Evolutionary conservation across 768 basidiomycete species (phyloP), one percentile per base, ranked within the genome.

Genomic region (Mrakia hoshinonis): DNA sequence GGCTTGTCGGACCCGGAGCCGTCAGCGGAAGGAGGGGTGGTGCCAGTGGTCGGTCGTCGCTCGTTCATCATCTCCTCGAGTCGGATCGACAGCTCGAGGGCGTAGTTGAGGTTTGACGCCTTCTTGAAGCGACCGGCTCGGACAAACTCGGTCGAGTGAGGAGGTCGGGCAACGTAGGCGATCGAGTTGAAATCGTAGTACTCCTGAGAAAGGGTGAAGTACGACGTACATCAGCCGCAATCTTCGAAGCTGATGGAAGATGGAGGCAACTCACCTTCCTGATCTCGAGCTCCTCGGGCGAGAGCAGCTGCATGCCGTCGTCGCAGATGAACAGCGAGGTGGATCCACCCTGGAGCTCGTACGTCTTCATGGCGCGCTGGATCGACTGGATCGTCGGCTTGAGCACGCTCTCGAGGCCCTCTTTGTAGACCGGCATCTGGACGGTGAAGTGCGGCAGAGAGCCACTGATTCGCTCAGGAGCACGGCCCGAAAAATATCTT

Each of bases 121-220:
- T 68, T 95, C 83, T 95, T 95, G 84, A 95, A 95, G n/a, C 90
- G 85, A 52, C 91, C 91, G 34, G 89, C 88, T 58, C 91, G 88
- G 73, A 87, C 84, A 81, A 85, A 90, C 74, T 80, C 81, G 52
- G 83, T 84, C 4, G 52, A 55, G 77, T 91, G 90, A 67, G 83
- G 82, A 1, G 90, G 90, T 49, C 91, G 86, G 31, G 91, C 89
- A 73, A 91, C 87, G 85, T 87, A 92, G 15, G 87, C 90, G 74
- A 91, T 88, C 76, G 86, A 83, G 74, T 86, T 84, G 15, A 81
- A 81, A 4, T 83, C 83, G 76, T 93, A 93, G 81, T 89, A 92
- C 39, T 51, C 58, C 58, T 61, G 58, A 0, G 11, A 20, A 61
- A 39, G 15, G 38, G 15, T 20, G 22, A 0, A 39, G 3, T 29